Evolutionary conservation across 2,329 filamentous ascomycete genomes (phyloP), one percentile per base, ranked within the genome.

Genomic region (Diplodia sapinea): DNA sequence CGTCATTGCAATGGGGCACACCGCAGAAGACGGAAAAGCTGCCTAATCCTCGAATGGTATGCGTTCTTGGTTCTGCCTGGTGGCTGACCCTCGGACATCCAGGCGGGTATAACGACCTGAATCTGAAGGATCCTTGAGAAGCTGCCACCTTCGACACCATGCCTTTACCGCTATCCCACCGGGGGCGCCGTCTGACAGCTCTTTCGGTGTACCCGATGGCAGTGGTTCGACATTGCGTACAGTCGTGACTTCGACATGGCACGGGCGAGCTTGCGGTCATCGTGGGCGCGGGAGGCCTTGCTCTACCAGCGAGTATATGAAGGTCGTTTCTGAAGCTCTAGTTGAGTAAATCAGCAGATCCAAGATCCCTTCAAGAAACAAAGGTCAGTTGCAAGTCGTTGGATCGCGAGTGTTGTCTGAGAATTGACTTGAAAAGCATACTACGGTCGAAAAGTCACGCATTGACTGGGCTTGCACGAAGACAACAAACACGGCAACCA

Each of bases 161-260:
- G 50, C n/a, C 29, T 31, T 63, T 63, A 51, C 43, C 59, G 59
- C 59, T 47, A 51, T 51, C 31, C 26, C 31, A 26, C 29, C 59
- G 59, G 29, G 49, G 29, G 15, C 11, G 17, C 59, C 59, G 43
- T 36, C 59, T 63, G 43, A 51, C 59, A 38, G 29, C 29, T 43
- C n/a, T 38, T 4, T 63, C 59, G 59, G 59, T 23, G 47, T 17
- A 51, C 43, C 43, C 31, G 59, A 63, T 63, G 47, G 20, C 36
- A 13, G 59, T 51, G 29, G 29, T 36, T 63, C 59, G 47, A 51
- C 29, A 36, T 51, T 63, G 47, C 29, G 17, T 50, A 63, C 23
- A 43, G 17, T 6, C 59, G 26, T 12, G 12, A 26, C 29, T 38
- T 20, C 59, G 15, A 23, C 15, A 38, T 36, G 43, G n/a, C 17